Evolutionary conservation across 192 early-diverging fungal genomes (phyloP), one percentile per base, ranked within the genome.

Genomic region (Coemansia guatemalensis): DNA sequence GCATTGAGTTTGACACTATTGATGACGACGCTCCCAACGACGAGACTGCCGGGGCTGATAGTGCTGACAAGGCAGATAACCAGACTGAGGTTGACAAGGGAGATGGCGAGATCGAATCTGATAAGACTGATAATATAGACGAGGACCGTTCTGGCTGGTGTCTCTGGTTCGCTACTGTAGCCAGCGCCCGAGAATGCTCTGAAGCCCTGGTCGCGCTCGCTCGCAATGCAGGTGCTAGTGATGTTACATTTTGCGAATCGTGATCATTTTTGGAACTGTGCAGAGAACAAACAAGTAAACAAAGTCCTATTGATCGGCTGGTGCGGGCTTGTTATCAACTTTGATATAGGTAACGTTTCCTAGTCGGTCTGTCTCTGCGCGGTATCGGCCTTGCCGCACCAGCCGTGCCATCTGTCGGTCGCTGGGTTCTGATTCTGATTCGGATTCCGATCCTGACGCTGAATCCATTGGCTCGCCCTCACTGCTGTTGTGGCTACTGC

Each of bases 151-250:
- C 49, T 11, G 52, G 20, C 3, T 64, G 81, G 81, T 48, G 30
- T n/a, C 53, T 83, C 20, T 74, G 75, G 74, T 83, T 83, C 30
- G 73, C 69, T 7, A 75, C 72, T 9, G 17, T 49, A 21, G 64
- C 81, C 9, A 78, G 75, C 26, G 75, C 75, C 4, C 49, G 55
- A 1, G 81, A 83, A 52, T 75, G 72, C 26, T 60, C 61, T n/a
- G 81, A 83, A 35, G 65, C 81, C 7, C 58, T 83, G 26, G 44
- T 52, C 5, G 39, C n/a, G 2, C 62, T 80, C 58, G 65, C 71
- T 12, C 56, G 14, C 8, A 39, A 56, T 6, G 56, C 58, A 5
- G 69, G 65, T 17, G 48, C 48, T 14, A 11, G 41, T 18, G 65
- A 50, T 24, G 60, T 65, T 8, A 66, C 60, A 6, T 33, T 68